These are phyloP conservation scores for Yamadazyma conglobata DNA, from an alignment of 1,139 yeast species.

Conservation along the genomic window DNA sequence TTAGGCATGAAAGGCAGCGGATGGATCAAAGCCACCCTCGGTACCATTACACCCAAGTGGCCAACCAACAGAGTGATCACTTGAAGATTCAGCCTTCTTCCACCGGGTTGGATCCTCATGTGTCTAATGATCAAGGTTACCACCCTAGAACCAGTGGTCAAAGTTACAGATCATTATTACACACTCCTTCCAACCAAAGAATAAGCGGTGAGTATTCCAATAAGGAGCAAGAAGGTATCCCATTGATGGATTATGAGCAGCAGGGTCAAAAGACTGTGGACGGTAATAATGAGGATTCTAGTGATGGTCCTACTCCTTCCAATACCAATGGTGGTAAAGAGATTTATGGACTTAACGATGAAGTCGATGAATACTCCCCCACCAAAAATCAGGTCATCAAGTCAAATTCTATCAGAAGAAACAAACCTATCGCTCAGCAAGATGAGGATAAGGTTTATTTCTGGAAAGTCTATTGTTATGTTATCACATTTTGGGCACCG, in stretches of 20 bases:
- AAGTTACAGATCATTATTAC: conserved; percentile 11
- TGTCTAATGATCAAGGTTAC: conserved; percentile 9
- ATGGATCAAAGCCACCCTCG: conserved; percentile 67
- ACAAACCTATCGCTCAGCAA: conserved; percentile 10
- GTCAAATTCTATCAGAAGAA: conserved; percentile 10
- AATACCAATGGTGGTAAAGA: conserved; percentile 38
- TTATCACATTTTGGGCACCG: conserved; percentile 91
- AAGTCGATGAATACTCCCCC: conserved; percentile 33
- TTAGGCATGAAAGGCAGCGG: conserved; percentile 76
- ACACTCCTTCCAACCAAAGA: conserved; percentile 3
- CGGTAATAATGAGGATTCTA: conserved; percentile 3
- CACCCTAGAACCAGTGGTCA: conserved; percentile 12
- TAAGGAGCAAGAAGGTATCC: conserved; percentile 41
- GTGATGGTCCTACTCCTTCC: conserved; percentile 1
- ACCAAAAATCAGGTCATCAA: conserved; percentile 25
- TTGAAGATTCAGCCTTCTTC: conserved; percentile 65
- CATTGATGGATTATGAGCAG: conserved; percentile 44
- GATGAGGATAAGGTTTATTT: conserved; percentile 41
- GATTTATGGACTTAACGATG: conserved; percentile 61
- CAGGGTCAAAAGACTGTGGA: no score
- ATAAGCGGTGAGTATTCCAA: conserved; percentile 9
- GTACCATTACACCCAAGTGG: conserved; percentile 77
- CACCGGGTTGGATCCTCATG: conserved; percentile 68
- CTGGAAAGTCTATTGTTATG: conserved; percentile 81
- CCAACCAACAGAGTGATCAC: conserved; percentile 64